Percentiles rank a stretch among this genome's conserved stretches.
Conservation (phyloP, 192 early-diverging fungal species). For the Coemansia sp. region DNA sequence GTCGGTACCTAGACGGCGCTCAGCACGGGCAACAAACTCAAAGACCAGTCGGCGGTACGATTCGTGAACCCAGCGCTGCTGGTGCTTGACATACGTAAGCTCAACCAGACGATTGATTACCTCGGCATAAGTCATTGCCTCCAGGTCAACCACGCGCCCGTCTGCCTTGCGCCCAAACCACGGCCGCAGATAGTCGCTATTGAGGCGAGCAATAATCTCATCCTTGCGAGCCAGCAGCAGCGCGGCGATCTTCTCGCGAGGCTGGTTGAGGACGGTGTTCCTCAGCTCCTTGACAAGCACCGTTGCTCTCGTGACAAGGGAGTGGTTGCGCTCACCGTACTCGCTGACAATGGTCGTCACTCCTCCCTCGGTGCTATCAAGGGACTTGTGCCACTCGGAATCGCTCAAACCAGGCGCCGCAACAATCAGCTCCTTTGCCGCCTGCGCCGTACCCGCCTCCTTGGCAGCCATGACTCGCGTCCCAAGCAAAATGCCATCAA, state of each 20-base stretch:
- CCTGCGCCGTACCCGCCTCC: conserved; percentile 74
- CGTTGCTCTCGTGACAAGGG: conserved; percentile 84
- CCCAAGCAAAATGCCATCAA: conserved; percentile 91
- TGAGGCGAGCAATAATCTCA: conserved; percentile 86
- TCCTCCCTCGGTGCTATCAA: conserved; percentile 72
- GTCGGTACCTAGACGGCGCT: conserved; percentile 60
- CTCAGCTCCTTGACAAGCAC: conserved; percentile 80
- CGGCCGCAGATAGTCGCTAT: conserved; percentile 69
- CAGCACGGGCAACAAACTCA: conserved; percentile 80
- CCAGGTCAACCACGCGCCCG: conserved; percentile 72
- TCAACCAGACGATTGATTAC: conserved; percentile 79
- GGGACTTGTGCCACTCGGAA: conserved; percentile 80
- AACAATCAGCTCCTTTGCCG: conserved; percentile 87
- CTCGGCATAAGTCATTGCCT: conserved; percentile 93
- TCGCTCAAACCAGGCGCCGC: conserved; percentile 78
- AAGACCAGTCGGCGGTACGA: conserved; percentile 69
- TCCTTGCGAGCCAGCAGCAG: conserved; percentile 67
- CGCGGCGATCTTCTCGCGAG: conserved; percentile 75
- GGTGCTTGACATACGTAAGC: conserved; percentile 74
- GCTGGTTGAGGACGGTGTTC: conserved; percentile 75
- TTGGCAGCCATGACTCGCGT: conserved; percentile 94
- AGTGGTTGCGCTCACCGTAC: conserved; percentile 91
- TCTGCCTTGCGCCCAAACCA: conserved; percentile 90
- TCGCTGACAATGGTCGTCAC: conserved; percentile 87
- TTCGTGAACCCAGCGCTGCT: conserved; percentile 78